Base-by-base conservation (phyloP, 208 protist genomes). In the Herpetomonas samuelpessoai region DNA sequence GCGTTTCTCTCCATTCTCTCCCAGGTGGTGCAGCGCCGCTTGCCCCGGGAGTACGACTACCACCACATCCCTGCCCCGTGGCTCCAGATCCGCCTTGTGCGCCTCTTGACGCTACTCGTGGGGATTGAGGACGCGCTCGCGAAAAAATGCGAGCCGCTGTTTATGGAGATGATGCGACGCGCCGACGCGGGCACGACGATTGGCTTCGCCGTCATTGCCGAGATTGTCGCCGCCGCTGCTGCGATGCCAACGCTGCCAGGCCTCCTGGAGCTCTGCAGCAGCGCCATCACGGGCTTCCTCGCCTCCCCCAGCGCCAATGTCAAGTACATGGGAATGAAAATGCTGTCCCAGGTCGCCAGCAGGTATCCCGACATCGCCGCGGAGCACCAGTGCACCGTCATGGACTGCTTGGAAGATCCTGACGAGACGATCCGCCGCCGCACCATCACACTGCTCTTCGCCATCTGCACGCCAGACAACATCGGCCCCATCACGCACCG, bases 1-100 rank as follows among this genome's bases (percentile, higher is more conserved):
- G 88, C 83, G 6, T 89, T 99, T 54, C 70, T 97, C 4, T 71
- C 68, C 19, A 98, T 99, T 69, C 81, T 99, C 3, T 91, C 91
- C 64, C 94, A 98, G 63, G 75, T 98, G 35, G 78, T 89, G 22
- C 92, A 99, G 47, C 78, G 90, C 39, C 79, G 93, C 12, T 79
- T 99, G 22, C 68, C 95, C 28, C 64, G 71, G 25, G 75, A 83
- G 16, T 99, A 96, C 75, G 92, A 98, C 35, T 99, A 98, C 71
- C 97, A 98, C 71, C 80, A 87, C 59, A 84, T 98, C 19, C 97
- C 96, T 26, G 94, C 97, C 10, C 98, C 98, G 30, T 99, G 98
- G 98, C 78, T 98, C 19, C 98, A 99, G 81, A 96, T 99, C 39
- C 71, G 86, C 28, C 58, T 98, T 7, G 63, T 99, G 7, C 79